Evolutionary conservation across 176 grass and related monocot species (phyloP).

Genomic region (Lolium multiflorum): DNA sequence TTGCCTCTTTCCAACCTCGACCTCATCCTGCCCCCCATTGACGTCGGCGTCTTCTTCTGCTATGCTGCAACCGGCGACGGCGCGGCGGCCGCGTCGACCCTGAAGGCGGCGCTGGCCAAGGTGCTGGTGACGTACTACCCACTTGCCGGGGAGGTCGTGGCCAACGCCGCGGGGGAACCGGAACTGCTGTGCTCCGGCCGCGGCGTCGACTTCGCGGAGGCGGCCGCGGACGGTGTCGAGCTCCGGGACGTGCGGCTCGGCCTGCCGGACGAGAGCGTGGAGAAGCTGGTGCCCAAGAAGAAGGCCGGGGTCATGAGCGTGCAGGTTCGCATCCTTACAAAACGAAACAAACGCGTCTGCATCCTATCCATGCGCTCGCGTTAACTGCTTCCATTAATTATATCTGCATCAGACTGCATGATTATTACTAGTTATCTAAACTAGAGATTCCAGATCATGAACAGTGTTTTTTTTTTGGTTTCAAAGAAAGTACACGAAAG

Average conservation of each 20-base stretch:
- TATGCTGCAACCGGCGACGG: conserved; percentile 18
- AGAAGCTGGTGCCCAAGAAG: conserved; percentile 69
- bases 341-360: too few relatives aligned
- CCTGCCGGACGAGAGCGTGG: conserved; percentile 57
- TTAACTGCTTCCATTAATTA: too few relatives aligned
- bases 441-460: too few relatives aligned
- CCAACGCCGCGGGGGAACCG: conserved; percentile 51
- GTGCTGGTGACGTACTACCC: conserved; percentile 69
- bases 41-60: conserved; percentile 80
- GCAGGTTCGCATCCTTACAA: conserved; percentile 46
- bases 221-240: conserved; percentile 44
- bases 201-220: conserved; percentile 63
- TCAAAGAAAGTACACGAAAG: too few relatives aligned
- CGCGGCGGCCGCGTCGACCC: conserved; percentile 19
- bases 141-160: conserved; percentile 54
- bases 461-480: too few relatives aligned
- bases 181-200: conserved; percentile 70
- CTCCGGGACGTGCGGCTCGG: conserved; percentile 55
- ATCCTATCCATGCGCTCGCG: too few relatives aligned
- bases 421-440: too few relatives aligned
- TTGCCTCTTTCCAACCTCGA: conserved; percentile 68
- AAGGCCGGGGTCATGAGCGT: conserved; percentile 62
- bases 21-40: conserved; percentile 59
- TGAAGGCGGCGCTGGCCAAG: conserved; percentile 54
- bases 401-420: too few relatives aligned